Evolutionary conservation across 768 basidiomycete genomes (phyloP).

Genomic region (Phaeotremella skinneri): DNA sequence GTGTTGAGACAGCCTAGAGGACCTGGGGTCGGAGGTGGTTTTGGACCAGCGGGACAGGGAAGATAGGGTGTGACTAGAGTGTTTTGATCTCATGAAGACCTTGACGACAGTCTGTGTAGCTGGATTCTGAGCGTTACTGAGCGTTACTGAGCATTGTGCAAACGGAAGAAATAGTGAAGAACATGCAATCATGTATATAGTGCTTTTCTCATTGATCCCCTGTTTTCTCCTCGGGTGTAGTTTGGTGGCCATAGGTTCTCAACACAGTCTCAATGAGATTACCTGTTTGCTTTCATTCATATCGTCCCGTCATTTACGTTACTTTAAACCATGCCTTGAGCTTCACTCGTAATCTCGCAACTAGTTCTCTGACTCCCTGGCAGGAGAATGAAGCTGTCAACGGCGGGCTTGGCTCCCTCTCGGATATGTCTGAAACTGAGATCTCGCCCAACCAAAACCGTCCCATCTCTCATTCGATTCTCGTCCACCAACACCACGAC

Average conservation of each 20-base stretch:
- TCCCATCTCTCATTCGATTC: not conserved
- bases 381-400: not conserved
- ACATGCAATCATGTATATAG: no score
- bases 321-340: no score
- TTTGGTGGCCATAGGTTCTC: no score
- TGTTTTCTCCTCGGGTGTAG: no score
- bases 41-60: constrained; percentile 6
- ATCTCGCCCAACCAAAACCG: not conserved
- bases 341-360: no score
- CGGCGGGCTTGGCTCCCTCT: not conserved
- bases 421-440: not conserved
- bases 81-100: not conserved
- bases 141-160: no score
- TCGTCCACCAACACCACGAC: not conserved
- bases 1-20: constrained; percentile 24
- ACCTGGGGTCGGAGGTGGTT: constrained; percentile 17
- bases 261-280: no score
- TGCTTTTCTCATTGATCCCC: no score
- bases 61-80: not conserved
- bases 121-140: no score
- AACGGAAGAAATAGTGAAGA: no score
- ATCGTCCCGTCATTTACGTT: no score
- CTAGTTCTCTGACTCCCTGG: not conserved
- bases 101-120: not conserved
- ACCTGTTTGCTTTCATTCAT: no score